phyloP scores from a whole-genome alignment of 2,329 filamentous ascomycete genomes.

The Arthrobotrys iridis region DNA sequence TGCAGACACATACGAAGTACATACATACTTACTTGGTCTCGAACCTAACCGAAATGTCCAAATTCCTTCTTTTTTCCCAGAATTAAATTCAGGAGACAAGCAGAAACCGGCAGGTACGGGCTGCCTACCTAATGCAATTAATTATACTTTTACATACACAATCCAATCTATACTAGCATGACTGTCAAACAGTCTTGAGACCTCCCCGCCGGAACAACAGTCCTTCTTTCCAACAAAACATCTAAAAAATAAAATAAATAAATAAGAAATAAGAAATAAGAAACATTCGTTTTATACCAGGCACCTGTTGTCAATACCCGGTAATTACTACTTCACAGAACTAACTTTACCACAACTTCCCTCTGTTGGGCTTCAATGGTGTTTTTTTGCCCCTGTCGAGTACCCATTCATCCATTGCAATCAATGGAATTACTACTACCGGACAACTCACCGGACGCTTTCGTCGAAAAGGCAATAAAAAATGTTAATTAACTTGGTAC shows the following conservation, averaged over 20 bases:
- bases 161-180: neutral
- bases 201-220: neutral
- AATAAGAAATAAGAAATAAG: neutral
- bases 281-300: slow-evolving; percentile 7
- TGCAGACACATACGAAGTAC: neutral
- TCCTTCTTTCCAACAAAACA: too few species aligned
- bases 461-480: too few species aligned
- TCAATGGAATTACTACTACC: too few species aligned
- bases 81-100: slow-evolving; percentile 3
- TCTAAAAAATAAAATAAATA: neutral
- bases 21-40: neutral
- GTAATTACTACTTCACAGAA: neutral
- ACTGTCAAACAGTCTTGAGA: neutral
- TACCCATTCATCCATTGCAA: too few species aligned
- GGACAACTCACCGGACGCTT: too few species aligned
- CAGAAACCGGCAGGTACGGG: neutral
- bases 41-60: too few species aligned
- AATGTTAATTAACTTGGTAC: too few species aligned
- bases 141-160: neutral
- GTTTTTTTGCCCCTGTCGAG: too few species aligned
- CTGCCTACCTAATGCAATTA: too few species aligned
- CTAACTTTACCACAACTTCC: neutral
- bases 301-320: slow-evolving; percentile 14
- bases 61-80: neutral
- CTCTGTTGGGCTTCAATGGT: too few species aligned